Conservation (phyloP, 2,329 filamentous ascomycete species). For the Leptographium galeiforme region DNA sequence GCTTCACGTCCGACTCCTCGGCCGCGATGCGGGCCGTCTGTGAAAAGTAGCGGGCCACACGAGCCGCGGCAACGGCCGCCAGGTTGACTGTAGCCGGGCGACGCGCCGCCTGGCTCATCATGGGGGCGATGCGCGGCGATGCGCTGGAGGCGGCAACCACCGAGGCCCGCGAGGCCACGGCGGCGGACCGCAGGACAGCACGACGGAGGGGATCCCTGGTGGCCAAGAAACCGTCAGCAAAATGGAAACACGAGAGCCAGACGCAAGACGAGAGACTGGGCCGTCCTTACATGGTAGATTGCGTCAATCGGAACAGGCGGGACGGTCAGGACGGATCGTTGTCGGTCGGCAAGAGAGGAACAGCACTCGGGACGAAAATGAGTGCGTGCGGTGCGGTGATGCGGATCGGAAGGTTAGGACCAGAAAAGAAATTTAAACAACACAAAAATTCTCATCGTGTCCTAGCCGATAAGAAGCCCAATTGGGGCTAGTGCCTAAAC, state of each 20-base stretch:
- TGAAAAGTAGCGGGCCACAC: conserved; percentile 18
- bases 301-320: background rate
- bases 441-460: background rate
- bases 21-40: conserved; percentile 13
- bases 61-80: conserved; percentile 3
- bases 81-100: conserved; percentile 6
- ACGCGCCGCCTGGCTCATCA: conserved; percentile 10
- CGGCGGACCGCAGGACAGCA: conserved; percentile 18
- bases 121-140: conserved; percentile 12
- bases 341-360: too few species aligned
- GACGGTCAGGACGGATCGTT: too few species aligned
- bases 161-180: conserved; percentile 13
- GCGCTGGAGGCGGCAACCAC: background rate
- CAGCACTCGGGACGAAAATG: background rate
- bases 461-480: background rate
- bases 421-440: background rate
- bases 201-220: conserved; percentile 21
- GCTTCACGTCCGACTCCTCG: conserved; percentile 2
- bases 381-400: background rate
- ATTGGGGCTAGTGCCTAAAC: background rate
- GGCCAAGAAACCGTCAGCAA: background rate
- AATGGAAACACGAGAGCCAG: background rate
- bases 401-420: background rate
- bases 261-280: background rate
- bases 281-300: background rate